Evolutionary conservation across 2,329 filamentous ascomycete species (phyloP), one percentile per base, ranked within the genome.

Genomic region (Madurella mycetomatis): DNA sequence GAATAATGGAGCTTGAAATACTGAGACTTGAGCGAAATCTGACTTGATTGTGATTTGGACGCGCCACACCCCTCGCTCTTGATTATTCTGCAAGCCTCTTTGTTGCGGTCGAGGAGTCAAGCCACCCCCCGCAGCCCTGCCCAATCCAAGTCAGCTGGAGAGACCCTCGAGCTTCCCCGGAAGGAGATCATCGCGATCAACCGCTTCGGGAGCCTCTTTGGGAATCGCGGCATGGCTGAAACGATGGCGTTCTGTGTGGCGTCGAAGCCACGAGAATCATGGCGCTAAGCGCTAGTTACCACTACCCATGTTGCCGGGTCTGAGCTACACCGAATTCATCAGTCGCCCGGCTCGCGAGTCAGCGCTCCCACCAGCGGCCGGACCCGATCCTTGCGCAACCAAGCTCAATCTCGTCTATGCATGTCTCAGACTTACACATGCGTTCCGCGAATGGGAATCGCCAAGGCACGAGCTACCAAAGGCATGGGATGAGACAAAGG

Each of bases 161-260:
- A 25, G 25, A 25, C 25, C 18, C 18, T 5, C 46, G n/a, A 32
- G 30, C 18, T 49, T 52, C 49, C 59, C 55, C 55, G 41, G 52
- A 51, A 57, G 50, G 59, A 53, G 53, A 57, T 57, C 57, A 51
- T 48, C 51, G 48, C 39, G 54, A 59, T 55, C 51, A 51, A 42
- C 58, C 46, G 55, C n/a, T n/a, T n/a, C n/a, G n/a, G n/a, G n/a
- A n/a, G n/a, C 58, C 50, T 55, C 50, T 37, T 47, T 41, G 44
- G 43, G 17, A 51, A 47, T 49, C 32, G 32, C 12, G 18, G 39
- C 45, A 53, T 51, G 54, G 57, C 57, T 61, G 60, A 62, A 64
- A 62, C 62, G 47, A 58, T 58, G 60, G 57, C 58, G 56, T 54
- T 53, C 42, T 53, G 53, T 51, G 52, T 62, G 61, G 61, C 61